Percentiles rank a stretch among this genome's conserved stretches.
Evolutionary conservation across 805 yeast species (phyloP).

Genomic region (Myxozyma lipomycoides): DNA sequence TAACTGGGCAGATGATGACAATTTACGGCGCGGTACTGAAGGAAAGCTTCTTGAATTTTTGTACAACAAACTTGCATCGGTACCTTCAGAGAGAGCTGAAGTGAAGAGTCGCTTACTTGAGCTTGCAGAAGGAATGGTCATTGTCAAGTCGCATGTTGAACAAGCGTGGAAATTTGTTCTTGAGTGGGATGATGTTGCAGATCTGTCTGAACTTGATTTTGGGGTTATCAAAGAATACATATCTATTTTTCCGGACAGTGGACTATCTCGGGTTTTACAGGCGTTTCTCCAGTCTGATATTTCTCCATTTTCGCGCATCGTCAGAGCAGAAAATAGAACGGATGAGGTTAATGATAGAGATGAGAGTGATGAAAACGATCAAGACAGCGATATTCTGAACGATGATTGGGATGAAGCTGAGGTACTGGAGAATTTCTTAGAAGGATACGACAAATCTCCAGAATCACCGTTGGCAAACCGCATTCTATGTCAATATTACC

Average conservation of each 20-base stretch:
- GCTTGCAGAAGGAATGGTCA: constrained; percentile 64
- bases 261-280: constrained; percentile 58
- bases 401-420: constrained; percentile 17
- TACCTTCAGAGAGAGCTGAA: constrained; percentile 47
- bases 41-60: constrained; percentile 55
- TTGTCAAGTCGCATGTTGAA: constrained; percentile 57
- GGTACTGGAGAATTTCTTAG: constrained; percentile 27
- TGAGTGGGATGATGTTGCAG: constrained; percentile 64
- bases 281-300: constrained; percentile 65
- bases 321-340: constrained; percentile 27
- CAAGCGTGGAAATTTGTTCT: constrained; percentile 70
- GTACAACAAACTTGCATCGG: constrained; percentile 49
- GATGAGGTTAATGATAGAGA: constrained; percentile 30
- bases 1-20: constrained; percentile 60
- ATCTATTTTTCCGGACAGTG: constrained; percentile 53
- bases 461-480: constrained; percentile 59
- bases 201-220: constrained; percentile 49
- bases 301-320: constrained; percentile 56
- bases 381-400: constrained; percentile 3
- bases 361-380: constrained; percentile 29
- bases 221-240: constrained; percentile 50
- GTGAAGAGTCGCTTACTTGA: constrained; percentile 47
- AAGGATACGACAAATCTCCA: constrained; percentile 44
- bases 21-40: constrained; percentile 55
- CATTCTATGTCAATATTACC: constrained; percentile 56